Conservation (phyloP, 352 stramenopile genomes). For the Phytophthora chlamydospora region DNA sequence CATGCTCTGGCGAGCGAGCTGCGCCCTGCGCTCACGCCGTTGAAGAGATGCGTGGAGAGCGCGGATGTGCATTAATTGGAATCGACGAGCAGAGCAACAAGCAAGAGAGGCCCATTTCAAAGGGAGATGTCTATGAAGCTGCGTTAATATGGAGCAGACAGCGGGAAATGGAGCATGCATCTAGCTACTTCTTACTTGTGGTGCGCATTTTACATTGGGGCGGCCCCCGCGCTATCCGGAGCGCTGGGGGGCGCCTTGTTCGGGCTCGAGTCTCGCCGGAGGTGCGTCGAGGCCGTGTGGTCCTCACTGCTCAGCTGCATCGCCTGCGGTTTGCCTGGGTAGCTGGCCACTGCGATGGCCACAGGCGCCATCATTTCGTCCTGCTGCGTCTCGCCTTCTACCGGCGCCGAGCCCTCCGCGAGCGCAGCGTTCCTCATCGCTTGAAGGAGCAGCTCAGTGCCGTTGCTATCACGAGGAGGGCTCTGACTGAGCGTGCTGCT, state of each 20-base stretch:
- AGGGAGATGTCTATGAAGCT: conserved; percentile 9
- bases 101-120: not conserved
- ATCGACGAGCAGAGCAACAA: not conserved
- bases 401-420: not conserved
- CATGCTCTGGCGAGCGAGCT: conserved; percentile 64
- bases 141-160: conserved; percentile 18
- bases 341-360: conserved; percentile 33
- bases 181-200: conserved; percentile 19
- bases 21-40: conserved; percentile 58
- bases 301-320: conserved; percentile 24
- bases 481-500: conserved; percentile 33
- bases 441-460: conserved; percentile 19
- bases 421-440: conserved; percentile 10
- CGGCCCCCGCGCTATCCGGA: conserved; percentile 2
- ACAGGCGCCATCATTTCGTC: conserved; percentile 23
- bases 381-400: conserved; percentile 2
- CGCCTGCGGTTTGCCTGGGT: conserved; percentile 25
- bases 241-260: conserved; percentile 18
- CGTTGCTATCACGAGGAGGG: conserved; percentile 9
- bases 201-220: conserved; percentile 24
- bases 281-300: conserved; percentile 17
- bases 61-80: conserved; percentile 64
- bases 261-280: conserved; percentile 16
- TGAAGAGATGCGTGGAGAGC: conserved; percentile 79
- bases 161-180: conserved; percentile 16